Evolutionary conservation across 805 yeast genomes (phyloP).

Genomic region (Tetrapisispora arboricola): DNA sequence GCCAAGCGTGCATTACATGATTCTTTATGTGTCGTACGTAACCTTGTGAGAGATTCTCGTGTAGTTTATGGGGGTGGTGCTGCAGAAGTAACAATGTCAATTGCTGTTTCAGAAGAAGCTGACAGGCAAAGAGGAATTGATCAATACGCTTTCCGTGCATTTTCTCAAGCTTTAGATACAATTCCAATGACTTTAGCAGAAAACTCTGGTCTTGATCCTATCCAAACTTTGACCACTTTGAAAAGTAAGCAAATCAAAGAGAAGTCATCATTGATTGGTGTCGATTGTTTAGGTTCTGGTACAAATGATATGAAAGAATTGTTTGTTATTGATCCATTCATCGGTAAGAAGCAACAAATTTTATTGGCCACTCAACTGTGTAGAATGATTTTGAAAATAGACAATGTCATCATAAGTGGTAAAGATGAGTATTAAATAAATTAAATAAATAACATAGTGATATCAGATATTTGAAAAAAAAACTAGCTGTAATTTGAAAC

Average conservation of each 20-base stretch:
- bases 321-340: constrained; percentile 92
- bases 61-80: constrained; percentile 99
- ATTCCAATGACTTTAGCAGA: constrained; percentile 94
- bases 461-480: not conserved
- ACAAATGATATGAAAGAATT: constrained; percentile 87
- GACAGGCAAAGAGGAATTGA: constrained; percentile 91
- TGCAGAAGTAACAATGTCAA: constrained; percentile 87
- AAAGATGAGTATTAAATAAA: constrained; percentile 50
- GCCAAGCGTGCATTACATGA: constrained; percentile 94
- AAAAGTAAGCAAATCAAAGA: constrained; percentile 80
- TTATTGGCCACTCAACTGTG: constrained; percentile 93
- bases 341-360: constrained; percentile 94
- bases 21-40: constrained; percentile 94
- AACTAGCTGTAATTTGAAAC: not conserved
- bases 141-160: constrained; percentile 96
- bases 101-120: constrained; percentile 85
- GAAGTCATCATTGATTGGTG: constrained; percentile 64
- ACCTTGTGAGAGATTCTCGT: constrained; percentile 80
- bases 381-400: constrained; percentile 94
- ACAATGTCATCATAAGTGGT: constrained; percentile 88
- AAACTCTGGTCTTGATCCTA: constrained; percentile 91
- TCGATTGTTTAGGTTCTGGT: constrained; percentile 85
- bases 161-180: constrained; percentile 80
- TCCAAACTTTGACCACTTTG: constrained; percentile 74
- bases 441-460: not conserved